A percentile compares a stretch with the other conserved stretches of the same genome.
Evolutionary conservation across 768 basidiomycete species (phyloP).

Genomic region (Russula sp.): DNA sequence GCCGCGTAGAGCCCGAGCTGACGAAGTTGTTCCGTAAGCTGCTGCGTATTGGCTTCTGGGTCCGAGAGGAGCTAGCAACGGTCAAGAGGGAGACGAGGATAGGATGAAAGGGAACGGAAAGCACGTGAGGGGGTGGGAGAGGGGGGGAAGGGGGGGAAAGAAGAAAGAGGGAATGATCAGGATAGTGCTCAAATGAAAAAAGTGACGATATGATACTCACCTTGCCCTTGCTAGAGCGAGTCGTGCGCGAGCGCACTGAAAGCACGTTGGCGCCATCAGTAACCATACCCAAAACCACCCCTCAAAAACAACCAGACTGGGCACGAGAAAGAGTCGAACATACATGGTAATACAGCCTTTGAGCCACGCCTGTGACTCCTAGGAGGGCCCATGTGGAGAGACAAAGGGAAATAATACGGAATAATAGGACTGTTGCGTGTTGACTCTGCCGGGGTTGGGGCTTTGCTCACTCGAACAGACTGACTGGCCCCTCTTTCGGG

Average conservation of each 20-base stretch:
- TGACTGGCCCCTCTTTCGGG: background rate
- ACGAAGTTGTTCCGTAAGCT: constrained; percentile 65
- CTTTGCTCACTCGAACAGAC: background rate
- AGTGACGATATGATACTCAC: constrained; percentile 30
- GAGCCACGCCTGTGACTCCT: constrained; percentile 18
- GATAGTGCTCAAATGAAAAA: background rate
- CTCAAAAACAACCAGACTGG: background rate
- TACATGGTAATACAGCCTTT: constrained; percentile 18
- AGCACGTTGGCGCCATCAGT: constrained; percentile 24
- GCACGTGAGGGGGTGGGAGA: constrained; percentile 2
- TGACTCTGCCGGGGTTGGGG: constrained; percentile 16
- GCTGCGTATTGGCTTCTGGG: constrained; percentile 56
- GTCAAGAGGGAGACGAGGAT: background rate
- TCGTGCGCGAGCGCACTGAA: constrained; percentile 49
- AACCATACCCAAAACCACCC: constrained; percentile 2
- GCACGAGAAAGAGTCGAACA: background rate
- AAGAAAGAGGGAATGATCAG: constrained; percentile 1
- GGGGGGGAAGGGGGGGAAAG: background rate
- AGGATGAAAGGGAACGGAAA: background rate
- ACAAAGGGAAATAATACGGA: constrained; percentile 9
- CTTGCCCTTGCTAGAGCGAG: constrained; percentile 50
- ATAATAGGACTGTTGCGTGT: constrained; percentile 9
- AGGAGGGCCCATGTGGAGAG: constrained; percentile 17
- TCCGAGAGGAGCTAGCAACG: constrained; percentile 39
- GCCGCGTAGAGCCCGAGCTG: constrained; percentile 82